phyloP scores from a whole-genome alignment of 805 yeast species.

The Nakazawaea anatomiae region DNA sequence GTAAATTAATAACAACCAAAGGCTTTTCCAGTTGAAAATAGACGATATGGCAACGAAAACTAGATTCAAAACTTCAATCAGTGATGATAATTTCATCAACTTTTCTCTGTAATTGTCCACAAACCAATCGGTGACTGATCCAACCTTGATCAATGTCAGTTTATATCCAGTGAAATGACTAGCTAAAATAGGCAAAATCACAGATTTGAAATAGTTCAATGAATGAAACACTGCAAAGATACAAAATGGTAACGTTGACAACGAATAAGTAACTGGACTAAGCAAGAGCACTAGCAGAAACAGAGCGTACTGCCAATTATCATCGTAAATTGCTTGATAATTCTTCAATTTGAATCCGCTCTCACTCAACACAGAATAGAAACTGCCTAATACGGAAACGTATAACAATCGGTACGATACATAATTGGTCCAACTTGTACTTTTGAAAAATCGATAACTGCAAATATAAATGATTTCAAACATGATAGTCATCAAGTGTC shows the following conservation, averaged over 20 bases:
- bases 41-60: conserved; percentile 28
- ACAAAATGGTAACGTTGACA: conserved; percentile 68
- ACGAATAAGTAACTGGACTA: conserved; percentile 50
- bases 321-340: conserved; percentile 43
- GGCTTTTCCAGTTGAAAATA: conserved; percentile 22
- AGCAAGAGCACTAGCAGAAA: conserved; percentile 50
- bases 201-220: conserved; percentile 60
- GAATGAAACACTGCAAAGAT: conserved; percentile 80
- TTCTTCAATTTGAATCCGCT: conserved; percentile 29
- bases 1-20: conserved; percentile 20
- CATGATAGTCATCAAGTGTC: conserved; percentile 44
- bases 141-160: not conserved
- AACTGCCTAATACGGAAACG: conserved; percentile 62
- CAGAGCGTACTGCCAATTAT: conserved; percentile 66
- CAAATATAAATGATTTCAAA: conserved; percentile 33
- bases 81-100: conserved; percentile 55
- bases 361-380: conserved; percentile 71
- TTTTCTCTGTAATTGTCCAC: conserved; percentile 51
- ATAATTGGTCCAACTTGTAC: conserved; percentile 26
- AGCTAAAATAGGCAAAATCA: conserved; percentile 59
- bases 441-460: conserved; percentile 22
- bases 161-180: conserved; percentile 16
- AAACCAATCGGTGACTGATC: conserved; percentile 31
- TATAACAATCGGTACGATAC: conserved; percentile 4
- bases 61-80: conserved; percentile 36